phyloP scores from a whole-genome alignment of 1,284 basidiomycete genomes.

The Trametes sp. region DNA sequence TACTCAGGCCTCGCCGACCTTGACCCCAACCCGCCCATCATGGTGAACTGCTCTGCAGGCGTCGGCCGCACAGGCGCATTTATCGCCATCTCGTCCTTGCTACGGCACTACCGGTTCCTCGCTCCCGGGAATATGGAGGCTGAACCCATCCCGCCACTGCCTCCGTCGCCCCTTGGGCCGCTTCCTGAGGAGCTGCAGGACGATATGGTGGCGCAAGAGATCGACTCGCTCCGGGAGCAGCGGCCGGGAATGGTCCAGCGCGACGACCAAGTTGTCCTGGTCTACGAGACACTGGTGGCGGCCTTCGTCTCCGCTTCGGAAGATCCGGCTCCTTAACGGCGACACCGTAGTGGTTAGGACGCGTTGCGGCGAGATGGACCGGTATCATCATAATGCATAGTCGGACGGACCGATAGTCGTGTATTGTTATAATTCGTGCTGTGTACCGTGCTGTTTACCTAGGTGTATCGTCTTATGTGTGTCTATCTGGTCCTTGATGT shows the following conservation, averaged over 20 bases:
- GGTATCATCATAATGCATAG: too few relatives aligned
- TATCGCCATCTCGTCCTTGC: slow-evolving; percentile 77
- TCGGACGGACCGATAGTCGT: too few relatives aligned
- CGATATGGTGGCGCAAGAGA: slow-evolving; percentile 76
- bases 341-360: neutral
- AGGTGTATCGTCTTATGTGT: too few relatives aligned
- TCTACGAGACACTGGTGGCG: slow-evolving; percentile 67
- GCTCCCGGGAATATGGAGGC: slow-evolving; percentile 38
- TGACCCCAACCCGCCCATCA: slow-evolving; percentile 73
- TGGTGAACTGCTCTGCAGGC: slow-evolving; percentile 89
- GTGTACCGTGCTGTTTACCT: too few relatives aligned
- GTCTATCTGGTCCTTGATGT: too few relatives aligned
- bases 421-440: neutral
- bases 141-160: slow-evolving; percentile 40
- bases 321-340: neutral
- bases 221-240: slow-evolving; percentile 83
- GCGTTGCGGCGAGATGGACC: too few relatives aligned
- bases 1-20: slow-evolving; percentile 39
- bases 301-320: slow-evolving; percentile 39
- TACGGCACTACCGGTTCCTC: slow-evolving; percentile 65
- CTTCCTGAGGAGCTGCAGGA: slow-evolving; percentile 54
- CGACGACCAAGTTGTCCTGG: slow-evolving; percentile 66
- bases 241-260: slow-evolving; percentile 84
- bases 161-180: slow-evolving; percentile 61
- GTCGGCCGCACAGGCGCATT: slow-evolving; percentile 92